Evolutionary conservation across 1,139 yeast species (phyloP).

Genomic region (Debaryomyces sp.): DNA sequence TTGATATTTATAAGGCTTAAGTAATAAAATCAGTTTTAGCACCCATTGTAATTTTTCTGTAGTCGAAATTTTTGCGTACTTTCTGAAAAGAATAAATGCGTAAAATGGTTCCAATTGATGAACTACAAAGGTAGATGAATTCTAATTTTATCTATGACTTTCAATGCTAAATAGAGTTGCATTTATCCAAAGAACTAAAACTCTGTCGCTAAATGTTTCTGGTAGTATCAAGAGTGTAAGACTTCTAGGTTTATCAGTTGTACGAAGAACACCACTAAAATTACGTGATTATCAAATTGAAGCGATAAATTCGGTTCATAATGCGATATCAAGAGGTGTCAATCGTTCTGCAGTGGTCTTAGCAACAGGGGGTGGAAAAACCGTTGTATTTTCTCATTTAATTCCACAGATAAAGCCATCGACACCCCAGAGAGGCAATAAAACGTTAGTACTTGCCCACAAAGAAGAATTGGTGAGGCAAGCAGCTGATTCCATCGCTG

Average conservation of each 20-base stretch:
- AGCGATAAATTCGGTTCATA: slow-evolving; percentile 61
- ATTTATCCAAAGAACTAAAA: neutral
- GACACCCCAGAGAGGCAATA: slow-evolving; percentile 35
- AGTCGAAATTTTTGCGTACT: neutral
- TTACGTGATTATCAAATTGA: slow-evolving; percentile 69
- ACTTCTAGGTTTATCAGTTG: neutral
- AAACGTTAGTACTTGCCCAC: slow-evolving; percentile 75
- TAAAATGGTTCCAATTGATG: neutral
- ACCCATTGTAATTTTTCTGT: neutral
- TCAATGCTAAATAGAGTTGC: neutral
- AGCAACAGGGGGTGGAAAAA: slow-evolving; percentile 97
- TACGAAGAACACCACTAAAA: neutral
- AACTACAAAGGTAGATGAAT: neutral
- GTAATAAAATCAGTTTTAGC: neutral
- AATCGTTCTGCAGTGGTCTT: slow-evolving; percentile 77
- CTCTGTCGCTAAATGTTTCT: neutral
- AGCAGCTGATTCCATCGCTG: slow-evolving; percentile 55
- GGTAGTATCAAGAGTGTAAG: neutral
- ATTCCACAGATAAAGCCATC: slow-evolving; percentile 51
- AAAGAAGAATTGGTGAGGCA: slow-evolving; percentile 78
- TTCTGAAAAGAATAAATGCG: neutral
- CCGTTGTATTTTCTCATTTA: slow-evolving; percentile 77
- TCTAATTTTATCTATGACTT: neutral
- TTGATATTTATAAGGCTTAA: slow-evolving; percentile 55
- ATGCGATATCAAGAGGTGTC: slow-evolving; percentile 49